phyloP scores from a whole-genome alignment of 495 filamentous ascomycete species.

The Penicillium pulvis region DNA sequence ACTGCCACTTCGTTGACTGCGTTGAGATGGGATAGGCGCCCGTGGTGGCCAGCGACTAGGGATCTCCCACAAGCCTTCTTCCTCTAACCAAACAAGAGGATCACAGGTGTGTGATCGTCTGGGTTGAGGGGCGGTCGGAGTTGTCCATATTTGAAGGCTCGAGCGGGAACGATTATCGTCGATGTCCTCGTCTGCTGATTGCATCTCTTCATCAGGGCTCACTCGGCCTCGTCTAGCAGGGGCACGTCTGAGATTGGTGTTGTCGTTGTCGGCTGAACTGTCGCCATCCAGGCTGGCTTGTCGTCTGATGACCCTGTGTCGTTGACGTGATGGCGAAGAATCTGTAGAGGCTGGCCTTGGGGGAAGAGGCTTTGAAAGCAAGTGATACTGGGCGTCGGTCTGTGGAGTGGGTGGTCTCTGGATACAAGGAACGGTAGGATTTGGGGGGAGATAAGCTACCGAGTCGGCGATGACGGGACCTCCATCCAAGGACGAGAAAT shows the following conservation, averaged over 20 bases:
- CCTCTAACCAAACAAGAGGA: constrained; percentile 15
- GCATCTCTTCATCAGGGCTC: constrained; percentile 2
- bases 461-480: constrained; percentile 30
- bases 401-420: constrained; percentile 15
- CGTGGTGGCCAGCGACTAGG: constrained; percentile 1
- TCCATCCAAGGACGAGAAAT: constrained; percentile 12
- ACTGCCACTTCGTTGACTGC: neutral
- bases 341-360: constrained; percentile 20
- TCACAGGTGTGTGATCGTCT: constrained; percentile 12
- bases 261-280: neutral
- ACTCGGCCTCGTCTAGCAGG: constrained; percentile 9
- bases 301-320: neutral
- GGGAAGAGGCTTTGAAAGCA: constrained; percentile 22
- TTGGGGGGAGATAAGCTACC: constrained; percentile 7
- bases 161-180: constrained; percentile 2
- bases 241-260: neutral
- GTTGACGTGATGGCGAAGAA: constrained; percentile 1
- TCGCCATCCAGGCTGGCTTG: neutral
- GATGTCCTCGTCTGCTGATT: neutral
- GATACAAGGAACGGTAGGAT: constrained; percentile 8
- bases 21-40: neutral
- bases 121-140: neutral
- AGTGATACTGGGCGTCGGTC: constrained; percentile 9
- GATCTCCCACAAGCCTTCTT: constrained; percentile 15
- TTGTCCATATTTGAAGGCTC: neutral